Conservation (phyloP, 106 monocot genomes). For the Chionographis japonica region DNA sequence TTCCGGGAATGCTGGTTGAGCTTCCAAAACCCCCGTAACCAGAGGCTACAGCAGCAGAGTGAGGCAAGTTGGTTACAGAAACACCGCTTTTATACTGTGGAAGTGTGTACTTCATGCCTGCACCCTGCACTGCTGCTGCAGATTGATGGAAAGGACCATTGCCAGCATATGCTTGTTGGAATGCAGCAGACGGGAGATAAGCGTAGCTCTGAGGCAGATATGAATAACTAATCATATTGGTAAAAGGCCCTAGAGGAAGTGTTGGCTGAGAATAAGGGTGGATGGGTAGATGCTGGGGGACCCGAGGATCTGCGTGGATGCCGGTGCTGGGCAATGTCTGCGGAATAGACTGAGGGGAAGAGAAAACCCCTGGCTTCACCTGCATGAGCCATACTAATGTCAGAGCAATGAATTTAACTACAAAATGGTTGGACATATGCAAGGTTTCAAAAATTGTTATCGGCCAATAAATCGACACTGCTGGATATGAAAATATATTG, state of each 20-base stretch:
- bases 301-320: constrained; percentile 32
- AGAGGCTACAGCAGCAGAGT: constrained; percentile 52
- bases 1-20: constrained; percentile 63
- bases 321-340: constrained; percentile 43
- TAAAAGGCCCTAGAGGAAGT: constrained; percentile 75
- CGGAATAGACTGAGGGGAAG: constrained; percentile 29
- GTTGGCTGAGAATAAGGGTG: constrained; percentile 78
- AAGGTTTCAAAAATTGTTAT: not conserved
- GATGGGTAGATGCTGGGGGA: constrained; percentile 72
- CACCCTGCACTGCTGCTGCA: constrained; percentile 37
- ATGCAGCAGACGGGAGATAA: constrained; percentile 77
- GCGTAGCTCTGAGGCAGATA: constrained; percentile 72
- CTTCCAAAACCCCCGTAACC: constrained; percentile 73
- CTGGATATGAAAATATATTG: too few species aligned
- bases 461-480: too few species aligned
- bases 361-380: constrained; percentile 58
- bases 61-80: constrained; percentile 52
- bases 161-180: constrained; percentile 71
- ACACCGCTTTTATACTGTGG: constrained; percentile 84
- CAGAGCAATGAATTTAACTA: constrained; percentile 1
- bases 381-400: constrained; percentile 13
- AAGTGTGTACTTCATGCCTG: constrained; percentile 66
- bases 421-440: not conserved
- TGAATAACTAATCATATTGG: constrained; percentile 88
- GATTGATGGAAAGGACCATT: constrained; percentile 77